Percentiles rank a stretch among this genome's conserved stretches.
Evolutionary conservation across 106 monocot genomes (phyloP).

Genomic region (Allium cepa): DNA sequence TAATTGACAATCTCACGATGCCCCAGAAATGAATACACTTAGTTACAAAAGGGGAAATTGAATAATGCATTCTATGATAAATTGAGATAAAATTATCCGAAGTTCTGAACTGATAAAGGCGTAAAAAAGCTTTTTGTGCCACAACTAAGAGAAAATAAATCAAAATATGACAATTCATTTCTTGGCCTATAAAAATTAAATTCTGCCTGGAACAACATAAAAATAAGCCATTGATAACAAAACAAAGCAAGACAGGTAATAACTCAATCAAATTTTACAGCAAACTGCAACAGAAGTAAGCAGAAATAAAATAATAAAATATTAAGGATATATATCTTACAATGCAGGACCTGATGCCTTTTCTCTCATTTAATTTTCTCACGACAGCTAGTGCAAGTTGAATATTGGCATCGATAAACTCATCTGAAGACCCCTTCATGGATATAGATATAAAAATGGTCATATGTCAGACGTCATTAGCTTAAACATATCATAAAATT

Average conservation of each 20-base stretch:
- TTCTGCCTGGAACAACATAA: too few species aligned
- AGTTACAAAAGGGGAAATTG: background rate
- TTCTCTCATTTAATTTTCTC: constrained; percentile 66
- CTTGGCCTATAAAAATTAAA: too few species aligned
- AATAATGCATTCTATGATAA: too few species aligned
- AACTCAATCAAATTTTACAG: too few species aligned
- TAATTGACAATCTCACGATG: background rate
- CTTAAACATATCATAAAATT: background rate
- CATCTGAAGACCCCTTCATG: constrained; percentile 93
- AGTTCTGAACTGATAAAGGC: too few species aligned
- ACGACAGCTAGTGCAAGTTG: constrained; percentile 90
- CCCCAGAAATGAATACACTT: background rate
- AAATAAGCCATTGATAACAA: too few species aligned
- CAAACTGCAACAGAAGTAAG: too few species aligned
- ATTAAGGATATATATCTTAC: constrained; percentile 33
- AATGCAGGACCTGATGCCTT: constrained; percentile 70
- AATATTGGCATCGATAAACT: constrained; percentile 96
- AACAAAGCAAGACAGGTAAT: too few species aligned
- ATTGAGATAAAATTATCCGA: too few species aligned
- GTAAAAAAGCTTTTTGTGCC: too few species aligned
- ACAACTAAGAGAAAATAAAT: background rate
- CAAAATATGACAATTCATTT: background rate
- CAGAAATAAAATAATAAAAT: background rate
- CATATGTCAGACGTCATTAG: background rate
- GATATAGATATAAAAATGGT: constrained; percentile 4